Evolutionary conservation across 306 rosid species (phyloP).

Genomic region (Luffa acutangula): DNA sequence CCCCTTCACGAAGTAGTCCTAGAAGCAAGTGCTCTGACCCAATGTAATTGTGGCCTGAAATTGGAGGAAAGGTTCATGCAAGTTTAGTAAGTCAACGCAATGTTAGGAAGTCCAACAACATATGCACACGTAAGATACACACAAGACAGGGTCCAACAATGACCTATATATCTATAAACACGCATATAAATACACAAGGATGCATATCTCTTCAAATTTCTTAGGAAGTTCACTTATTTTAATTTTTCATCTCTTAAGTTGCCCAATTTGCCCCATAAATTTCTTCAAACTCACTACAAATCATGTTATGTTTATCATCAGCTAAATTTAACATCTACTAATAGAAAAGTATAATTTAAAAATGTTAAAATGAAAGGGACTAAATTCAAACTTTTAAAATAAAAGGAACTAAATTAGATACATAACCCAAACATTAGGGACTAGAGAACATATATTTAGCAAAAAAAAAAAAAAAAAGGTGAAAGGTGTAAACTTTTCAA

Average conservation of each 20-base stretch:
- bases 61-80: background rate
- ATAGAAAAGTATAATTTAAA: background rate
- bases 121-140: background rate
- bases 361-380: background rate
- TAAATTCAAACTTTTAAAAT: background rate
- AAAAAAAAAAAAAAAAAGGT: background rate
- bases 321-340: background rate
- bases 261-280: background rate
- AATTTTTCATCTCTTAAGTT: background rate
- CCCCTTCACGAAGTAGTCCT: conserved; percentile 96
- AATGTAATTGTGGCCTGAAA: conserved; percentile 83
- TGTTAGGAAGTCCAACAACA: background rate
- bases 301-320: too few relatives aligned
- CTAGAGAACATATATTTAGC: too few relatives aligned
- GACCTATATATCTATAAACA: background rate
- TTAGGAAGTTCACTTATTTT: background rate
- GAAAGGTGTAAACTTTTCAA: background rate
- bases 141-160: background rate
- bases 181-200: background rate
- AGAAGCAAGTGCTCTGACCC: conserved; percentile 97
- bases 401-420: background rate
- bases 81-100: background rate
- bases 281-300: background rate
- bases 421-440: background rate
- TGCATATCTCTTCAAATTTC: background rate